Conservation (phyloP, 306 rosid species). For the Alnus glutinosa region DNA sequence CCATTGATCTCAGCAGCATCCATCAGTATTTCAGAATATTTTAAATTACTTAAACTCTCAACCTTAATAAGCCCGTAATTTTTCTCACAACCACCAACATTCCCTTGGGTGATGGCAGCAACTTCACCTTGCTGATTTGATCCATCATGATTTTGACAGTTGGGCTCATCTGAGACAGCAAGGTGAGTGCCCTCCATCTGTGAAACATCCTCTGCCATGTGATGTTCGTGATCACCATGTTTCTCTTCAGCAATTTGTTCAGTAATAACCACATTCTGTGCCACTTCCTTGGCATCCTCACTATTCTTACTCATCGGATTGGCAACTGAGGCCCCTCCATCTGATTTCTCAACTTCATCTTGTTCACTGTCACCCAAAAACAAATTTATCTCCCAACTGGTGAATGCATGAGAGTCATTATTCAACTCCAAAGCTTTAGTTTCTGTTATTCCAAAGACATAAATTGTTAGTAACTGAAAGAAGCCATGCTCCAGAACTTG, state of each 20-base stretch:
- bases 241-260: neutral
- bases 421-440: neutral
- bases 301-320: neutral
- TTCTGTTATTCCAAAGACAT: constrained; percentile 3
- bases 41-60: neutral
- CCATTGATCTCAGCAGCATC: constrained; percentile 1
- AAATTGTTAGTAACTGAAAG: neutral
- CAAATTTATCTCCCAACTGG: constrained; percentile 7
- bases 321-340: neutral
- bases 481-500: neutral
- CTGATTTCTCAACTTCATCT: constrained; percentile 6
- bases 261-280: neutral
- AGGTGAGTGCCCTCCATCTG: neutral
- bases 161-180: neutral
- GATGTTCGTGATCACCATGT: neutral
- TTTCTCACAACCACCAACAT: constrained; percentile 4
- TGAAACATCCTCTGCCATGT: neutral
- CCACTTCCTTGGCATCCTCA: constrained; percentile 3
- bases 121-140: neutral
- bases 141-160: neutral
- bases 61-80: neutral
- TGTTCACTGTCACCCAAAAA: neutral
- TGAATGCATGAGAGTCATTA: neutral
- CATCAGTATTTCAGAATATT: neutral
- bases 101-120: neutral